These are phyloP conservation scores for Ascochyta rabiei DNA, from an alignment of 2,329 filamentous ascomycete species.

Conservation along the genomic window DNA sequence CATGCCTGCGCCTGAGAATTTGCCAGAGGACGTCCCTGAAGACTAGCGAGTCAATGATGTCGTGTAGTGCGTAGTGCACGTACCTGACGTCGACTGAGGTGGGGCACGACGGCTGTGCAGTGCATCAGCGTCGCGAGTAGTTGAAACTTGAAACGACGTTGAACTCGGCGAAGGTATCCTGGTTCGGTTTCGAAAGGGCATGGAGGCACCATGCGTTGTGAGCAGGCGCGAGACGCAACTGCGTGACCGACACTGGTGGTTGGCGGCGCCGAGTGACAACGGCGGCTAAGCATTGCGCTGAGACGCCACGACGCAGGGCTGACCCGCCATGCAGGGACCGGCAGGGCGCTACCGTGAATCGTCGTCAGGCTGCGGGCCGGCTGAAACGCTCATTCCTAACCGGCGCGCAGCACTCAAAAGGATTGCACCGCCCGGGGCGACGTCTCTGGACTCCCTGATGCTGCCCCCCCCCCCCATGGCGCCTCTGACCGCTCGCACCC, in stretches of 20 bases:
- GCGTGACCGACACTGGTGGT: neutral
- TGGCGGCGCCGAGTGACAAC: neutral
- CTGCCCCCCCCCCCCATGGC: conserved; percentile 12
- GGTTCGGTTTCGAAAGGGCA: neutral
- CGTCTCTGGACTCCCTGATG: neutral
- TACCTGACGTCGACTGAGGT: neutral
- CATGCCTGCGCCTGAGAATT: too few species aligned
- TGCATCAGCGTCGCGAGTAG: neutral
- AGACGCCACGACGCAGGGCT: conserved; percentile 12
- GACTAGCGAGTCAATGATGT: conserved; percentile 2
- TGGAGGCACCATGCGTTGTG: neutral
- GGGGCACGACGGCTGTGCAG: conserved; percentile 11
- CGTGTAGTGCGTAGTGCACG: neutral
- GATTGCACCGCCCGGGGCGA: conserved; percentile 8
- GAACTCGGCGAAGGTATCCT: neutral
- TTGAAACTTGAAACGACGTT: conserved; percentile 9
- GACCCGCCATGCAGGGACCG: conserved; percentile 14
- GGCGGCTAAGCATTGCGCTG: conserved; percentile 11
- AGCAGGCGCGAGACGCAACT: neutral
- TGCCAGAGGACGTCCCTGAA: too few species aligned
- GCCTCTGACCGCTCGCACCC: neutral
- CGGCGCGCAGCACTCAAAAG: conserved; percentile 15
- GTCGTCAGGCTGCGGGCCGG: conserved; percentile 18
- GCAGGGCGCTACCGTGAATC: conserved; percentile 13
- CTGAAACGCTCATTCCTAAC: conserved; percentile 21